Conservation (phyloP, 441 rosid genomes). For the Lepidium campestre region DNA sequence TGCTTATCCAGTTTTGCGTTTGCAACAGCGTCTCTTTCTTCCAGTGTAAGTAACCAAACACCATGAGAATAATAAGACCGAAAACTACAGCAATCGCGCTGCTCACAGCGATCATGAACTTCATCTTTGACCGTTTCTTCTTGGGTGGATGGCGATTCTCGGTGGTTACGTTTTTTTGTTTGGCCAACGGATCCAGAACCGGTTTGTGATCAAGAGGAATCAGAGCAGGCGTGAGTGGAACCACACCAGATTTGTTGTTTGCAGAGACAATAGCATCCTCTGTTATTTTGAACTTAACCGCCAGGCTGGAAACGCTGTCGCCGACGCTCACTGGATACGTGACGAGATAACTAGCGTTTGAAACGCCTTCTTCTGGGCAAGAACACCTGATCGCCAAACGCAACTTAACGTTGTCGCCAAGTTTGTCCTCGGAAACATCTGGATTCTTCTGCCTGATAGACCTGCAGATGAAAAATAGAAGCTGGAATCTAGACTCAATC, state of each 20-base stretch:
- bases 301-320: conserved; percentile 49
- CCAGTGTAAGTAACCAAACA: conserved; percentile 35
- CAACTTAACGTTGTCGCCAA: conserved; percentile 36
- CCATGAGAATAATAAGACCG: conserved; percentile 42
- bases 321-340: conserved; percentile 60
- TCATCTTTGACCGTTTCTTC: conserved; percentile 45
- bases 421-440: conserved; percentile 38
- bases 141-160: conserved; percentile 31
- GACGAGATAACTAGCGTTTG: conserved; percentile 34
- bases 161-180: conserved; percentile 20
- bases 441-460: conserved; percentile 55
- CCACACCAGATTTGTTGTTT: conserved; percentile 40
- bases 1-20: conserved; percentile 24
- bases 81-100: conserved; percentile 46
- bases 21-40: conserved; percentile 21
- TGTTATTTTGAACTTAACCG: conserved; percentile 56
- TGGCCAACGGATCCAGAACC: conserved; percentile 26
- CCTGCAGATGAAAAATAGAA: not conserved
- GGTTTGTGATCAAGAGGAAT: conserved; percentile 54
- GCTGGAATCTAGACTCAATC: not conserved
- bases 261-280: conserved; percentile 55
- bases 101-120: conserved; percentile 52
- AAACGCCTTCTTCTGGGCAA: conserved; percentile 43
- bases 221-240: conserved; percentile 46
- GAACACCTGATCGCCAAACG: conserved; percentile 56